Conservation (phyloP, 371 early-diverging fungal genomes). For the Rhizopus arrhizus region DNA sequence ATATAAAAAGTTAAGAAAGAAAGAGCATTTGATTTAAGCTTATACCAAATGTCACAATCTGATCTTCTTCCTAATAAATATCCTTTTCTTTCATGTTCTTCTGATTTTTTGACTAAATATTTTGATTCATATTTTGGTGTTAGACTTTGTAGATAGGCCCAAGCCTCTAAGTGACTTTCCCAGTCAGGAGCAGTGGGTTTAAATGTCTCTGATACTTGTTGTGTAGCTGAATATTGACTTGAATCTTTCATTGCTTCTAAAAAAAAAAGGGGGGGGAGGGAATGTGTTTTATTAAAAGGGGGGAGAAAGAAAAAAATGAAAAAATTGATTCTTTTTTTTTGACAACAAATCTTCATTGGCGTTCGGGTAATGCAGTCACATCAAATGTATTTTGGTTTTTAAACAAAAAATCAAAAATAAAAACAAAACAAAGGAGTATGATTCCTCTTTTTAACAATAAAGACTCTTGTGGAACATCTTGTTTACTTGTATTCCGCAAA, state of each 20-base stretch:
- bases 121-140: constrained; percentile 36
- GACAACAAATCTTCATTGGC: too few relatives aligned
- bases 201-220: neutral
- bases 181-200: constrained; percentile 29
- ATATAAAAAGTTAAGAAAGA: constrained; percentile 9
- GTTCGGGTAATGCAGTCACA: too few relatives aligned
- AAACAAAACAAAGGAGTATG: too few relatives aligned
- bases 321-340: too few relatives aligned
- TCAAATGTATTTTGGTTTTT: too few relatives aligned
- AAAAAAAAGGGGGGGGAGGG: neutral
- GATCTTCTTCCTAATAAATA: constrained; percentile 68
- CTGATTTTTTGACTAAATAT: constrained; percentile 29
- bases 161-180: constrained; percentile 38
- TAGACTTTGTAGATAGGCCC: constrained; percentile 59
- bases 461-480: too few relatives aligned
- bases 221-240: neutral
- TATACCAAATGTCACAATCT: constrained; percentile 66
- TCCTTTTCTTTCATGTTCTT: constrained; percentile 48
- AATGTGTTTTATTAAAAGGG: too few relatives aligned
- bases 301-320: too few relatives aligned
- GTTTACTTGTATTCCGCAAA: too few relatives aligned
- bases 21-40: neutral
- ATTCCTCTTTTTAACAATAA: too few relatives aligned
- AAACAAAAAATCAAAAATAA: too few relatives aligned
- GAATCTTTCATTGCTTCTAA: neutral